Conservation (phyloP, 805 yeast species). For the Candida nanaspora region DNA sequence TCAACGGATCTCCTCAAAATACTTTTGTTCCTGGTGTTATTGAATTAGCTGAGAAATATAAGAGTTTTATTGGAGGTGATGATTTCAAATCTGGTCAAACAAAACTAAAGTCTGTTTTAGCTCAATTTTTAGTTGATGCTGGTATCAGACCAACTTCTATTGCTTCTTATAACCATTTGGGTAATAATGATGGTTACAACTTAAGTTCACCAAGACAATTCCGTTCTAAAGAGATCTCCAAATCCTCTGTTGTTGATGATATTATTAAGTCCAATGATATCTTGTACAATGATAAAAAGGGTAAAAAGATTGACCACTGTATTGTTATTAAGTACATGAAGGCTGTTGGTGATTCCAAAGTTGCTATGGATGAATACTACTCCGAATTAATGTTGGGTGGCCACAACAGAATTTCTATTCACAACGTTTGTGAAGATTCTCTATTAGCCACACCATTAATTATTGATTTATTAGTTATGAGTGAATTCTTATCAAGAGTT, state of each 20-base stretch:
- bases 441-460: constrained; percentile 91
- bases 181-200: constrained; percentile 94
- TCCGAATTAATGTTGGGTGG: constrained; percentile 97
- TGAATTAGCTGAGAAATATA: constrained; percentile 74
- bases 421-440: constrained; percentile 95
- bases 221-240: constrained; percentile 91
- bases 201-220: constrained; percentile 88
- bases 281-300: constrained; percentile 72
- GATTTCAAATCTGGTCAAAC: constrained; percentile 98
- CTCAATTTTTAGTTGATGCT: constrained; percentile 93
- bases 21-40: constrained; percentile 95
- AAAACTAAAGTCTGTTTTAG: constrained; percentile 90
- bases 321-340: constrained; percentile 91
- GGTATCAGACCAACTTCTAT: constrained; percentile 93
- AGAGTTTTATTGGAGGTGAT: constrained; percentile 87
- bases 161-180: constrained; percentile 94
- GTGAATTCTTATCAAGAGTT: constrained; percentile 87
- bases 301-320: constrained; percentile 82
- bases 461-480: constrained; percentile 81
- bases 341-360: constrained; percentile 94
- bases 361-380: constrained; percentile 98
- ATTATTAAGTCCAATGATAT: constrained; percentile 83
- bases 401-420: constrained; percentile 88
- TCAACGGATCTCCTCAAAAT: constrained; percentile 96
- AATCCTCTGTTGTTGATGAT: constrained; percentile 89